Conservation (phyloP, 306 rosid genomes). For the Castanea sativa region DNA sequence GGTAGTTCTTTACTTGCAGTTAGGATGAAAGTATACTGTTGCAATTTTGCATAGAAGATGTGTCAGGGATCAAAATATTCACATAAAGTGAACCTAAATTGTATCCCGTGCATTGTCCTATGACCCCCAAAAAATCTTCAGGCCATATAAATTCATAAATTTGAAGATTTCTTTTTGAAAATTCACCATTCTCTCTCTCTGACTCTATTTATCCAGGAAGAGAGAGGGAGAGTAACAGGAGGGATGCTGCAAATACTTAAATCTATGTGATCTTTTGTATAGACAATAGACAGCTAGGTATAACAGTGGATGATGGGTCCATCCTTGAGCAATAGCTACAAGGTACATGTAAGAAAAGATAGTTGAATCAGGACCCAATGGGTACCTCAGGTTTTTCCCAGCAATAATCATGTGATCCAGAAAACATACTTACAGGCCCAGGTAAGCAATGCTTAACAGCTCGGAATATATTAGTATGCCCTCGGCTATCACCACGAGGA, state of each 20-base stretch:
- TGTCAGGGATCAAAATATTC: conserved; percentile 24
- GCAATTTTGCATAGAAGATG: conserved; percentile 15
- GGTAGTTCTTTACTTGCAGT: conserved; percentile 91
- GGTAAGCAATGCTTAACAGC: conserved; percentile 86
- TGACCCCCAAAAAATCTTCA: neutral
- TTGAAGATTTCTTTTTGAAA: neutral
- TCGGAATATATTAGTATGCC: conserved; percentile 74
- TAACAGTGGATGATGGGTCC: neutral
- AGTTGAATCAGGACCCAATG: neutral
- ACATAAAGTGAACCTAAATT: neutral
- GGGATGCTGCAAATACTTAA: neutral
- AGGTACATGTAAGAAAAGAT: neutral
- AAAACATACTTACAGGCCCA: conserved; percentile 83
- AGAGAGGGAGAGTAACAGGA: neutral
- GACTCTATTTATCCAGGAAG: neutral
- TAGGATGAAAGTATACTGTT: conserved; percentile 91
- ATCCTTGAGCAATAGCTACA: neutral
- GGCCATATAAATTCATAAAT: conserved; percentile 4
- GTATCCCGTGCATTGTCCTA: neutral
- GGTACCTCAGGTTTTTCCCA: neutral
- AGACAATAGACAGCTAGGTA: neutral
- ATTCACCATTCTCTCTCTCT: neutral
- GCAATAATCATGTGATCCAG: conserved; percentile 9
- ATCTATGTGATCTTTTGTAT: neutral
- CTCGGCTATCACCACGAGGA: conserved; percentile 90